Conservation (phyloP, 1,284 basidiomycete genomes). For the Xerocomus minutiporus region DNA sequence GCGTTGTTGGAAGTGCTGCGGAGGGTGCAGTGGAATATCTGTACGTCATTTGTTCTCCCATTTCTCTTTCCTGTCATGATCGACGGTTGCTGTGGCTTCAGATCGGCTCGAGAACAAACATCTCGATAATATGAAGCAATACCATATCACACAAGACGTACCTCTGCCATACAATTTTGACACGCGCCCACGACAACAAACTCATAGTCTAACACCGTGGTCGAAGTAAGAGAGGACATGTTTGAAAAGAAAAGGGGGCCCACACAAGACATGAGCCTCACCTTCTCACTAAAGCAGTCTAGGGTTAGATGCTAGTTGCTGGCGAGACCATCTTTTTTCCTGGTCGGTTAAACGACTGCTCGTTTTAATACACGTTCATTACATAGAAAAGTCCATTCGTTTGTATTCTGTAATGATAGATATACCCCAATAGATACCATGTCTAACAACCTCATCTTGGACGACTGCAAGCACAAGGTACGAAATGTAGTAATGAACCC, state of each 20-base stretch:
- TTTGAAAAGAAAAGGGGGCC: not conserved
- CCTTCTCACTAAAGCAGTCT: no score
- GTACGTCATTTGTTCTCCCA: constrained; percentile 41
- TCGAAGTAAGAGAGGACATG: not conserved
- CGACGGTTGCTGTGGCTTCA: constrained; percentile 21
- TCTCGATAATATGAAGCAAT: constrained; percentile 79
- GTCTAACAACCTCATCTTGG: no score
- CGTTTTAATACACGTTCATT: no score
- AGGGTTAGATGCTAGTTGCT: no score
- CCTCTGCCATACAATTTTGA: constrained; percentile 70
- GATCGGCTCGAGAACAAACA: constrained; percentile 85
- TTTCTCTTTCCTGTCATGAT: not conserved
- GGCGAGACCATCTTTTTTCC: no score
- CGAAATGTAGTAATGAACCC: no score
- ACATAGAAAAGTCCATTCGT: no score
- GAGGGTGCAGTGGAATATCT: constrained; percentile 90
- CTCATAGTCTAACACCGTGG: not conserved
- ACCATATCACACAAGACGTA: constrained; percentile 75
- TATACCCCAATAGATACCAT: no score
- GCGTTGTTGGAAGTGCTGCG: constrained; percentile 76
- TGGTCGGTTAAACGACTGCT: no score
- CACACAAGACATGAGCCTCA: not conserved
- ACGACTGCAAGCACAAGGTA: no score
- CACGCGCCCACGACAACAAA: not conserved
- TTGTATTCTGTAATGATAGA: no score